A percentile compares a stretch with the other conserved stretches of the same genome.
These are phyloP conservation scores for Westerdykella ornata DNA, from an alignment of 2,329 filamentous ascomycete species.

Conservation along the genomic window DNA sequence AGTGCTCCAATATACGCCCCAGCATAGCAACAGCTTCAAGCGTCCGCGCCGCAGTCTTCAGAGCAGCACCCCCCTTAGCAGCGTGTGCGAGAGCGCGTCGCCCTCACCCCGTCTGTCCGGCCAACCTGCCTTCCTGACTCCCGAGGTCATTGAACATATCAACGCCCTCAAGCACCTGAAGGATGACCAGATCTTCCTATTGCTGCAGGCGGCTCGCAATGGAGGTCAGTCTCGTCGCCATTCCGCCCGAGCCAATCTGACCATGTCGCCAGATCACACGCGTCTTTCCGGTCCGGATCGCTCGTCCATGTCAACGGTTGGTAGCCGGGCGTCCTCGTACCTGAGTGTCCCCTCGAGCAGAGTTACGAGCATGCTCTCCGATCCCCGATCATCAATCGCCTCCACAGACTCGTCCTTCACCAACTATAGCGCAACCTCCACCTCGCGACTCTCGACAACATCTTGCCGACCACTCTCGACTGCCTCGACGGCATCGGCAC, in stretches of 20 bases:
- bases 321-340: constrained; percentile 34
- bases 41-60: constrained; percentile 35
- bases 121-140: constrained; percentile 26
- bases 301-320: constrained; percentile 34
- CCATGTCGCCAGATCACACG: constrained; percentile 27
- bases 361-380: constrained; percentile 34
- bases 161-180: constrained; percentile 38
- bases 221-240: constrained; percentile 26
- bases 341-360: constrained; percentile 35
- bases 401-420: constrained; percentile 36
- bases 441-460: constrained; percentile 32
- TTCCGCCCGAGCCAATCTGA: constrained; percentile 15
- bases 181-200: constrained; percentile 35
- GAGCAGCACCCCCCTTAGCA: constrained; percentile 31
- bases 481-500: constrained; percentile 28
- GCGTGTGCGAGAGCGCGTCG: constrained; percentile 33
- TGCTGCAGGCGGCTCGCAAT: constrained; percentile 35
- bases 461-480: constrained; percentile 32
- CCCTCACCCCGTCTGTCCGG: constrained; percentile 32
- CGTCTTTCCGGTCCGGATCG: constrained; percentile 28
- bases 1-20: constrained; percentile 32
- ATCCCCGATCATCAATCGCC: constrained; percentile 33
- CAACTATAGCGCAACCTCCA: constrained; percentile 32
- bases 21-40: constrained; percentile 33
- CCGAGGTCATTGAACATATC: constrained; percentile 36